These are phyloP conservation scores for Lepidium sativum DNA, from an alignment of 345 rosid species.

Conservation along the genomic window DNA sequence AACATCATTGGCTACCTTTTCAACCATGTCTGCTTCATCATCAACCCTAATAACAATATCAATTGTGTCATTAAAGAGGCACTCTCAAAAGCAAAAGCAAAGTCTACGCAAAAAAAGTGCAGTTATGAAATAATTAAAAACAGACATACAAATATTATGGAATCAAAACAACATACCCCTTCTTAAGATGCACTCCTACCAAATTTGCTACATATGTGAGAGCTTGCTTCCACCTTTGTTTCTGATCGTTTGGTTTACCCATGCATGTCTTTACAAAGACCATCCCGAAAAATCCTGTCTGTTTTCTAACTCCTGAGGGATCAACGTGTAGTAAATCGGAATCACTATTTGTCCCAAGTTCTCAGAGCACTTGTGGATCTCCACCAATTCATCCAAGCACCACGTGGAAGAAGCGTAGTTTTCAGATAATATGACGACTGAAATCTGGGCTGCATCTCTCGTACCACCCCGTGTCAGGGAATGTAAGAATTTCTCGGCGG, in stretches of 20 bases:
- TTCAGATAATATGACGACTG: no score
- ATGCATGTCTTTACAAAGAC: background rate
- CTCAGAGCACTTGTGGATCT: background rate
- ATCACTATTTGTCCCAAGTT: background rate
- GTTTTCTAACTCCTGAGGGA: constrained; percentile 3
- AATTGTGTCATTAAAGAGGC: no score
- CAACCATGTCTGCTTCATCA: no score
- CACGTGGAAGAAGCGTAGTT: background rate
- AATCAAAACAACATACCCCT: background rate
- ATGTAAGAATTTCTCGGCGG: no score
- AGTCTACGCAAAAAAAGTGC: no score
- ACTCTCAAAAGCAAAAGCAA: no score
- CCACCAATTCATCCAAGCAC: background rate
- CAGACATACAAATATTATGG: background rate
- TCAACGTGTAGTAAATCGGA: background rate
- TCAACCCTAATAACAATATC: no score
- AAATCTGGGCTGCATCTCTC: no score
- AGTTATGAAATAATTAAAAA: no score
- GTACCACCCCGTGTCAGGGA: no score
- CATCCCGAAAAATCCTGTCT: background rate
- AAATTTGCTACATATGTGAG: background rate
- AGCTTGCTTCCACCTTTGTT: background rate
- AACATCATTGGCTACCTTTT: no score
- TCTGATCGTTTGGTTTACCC: background rate
- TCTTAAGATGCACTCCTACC: background rate